Evolutionary conservation across 306 rosid genomes (phyloP), one percentile per base, ranked within the genome.

Genomic region (Prunus mira): DNA sequence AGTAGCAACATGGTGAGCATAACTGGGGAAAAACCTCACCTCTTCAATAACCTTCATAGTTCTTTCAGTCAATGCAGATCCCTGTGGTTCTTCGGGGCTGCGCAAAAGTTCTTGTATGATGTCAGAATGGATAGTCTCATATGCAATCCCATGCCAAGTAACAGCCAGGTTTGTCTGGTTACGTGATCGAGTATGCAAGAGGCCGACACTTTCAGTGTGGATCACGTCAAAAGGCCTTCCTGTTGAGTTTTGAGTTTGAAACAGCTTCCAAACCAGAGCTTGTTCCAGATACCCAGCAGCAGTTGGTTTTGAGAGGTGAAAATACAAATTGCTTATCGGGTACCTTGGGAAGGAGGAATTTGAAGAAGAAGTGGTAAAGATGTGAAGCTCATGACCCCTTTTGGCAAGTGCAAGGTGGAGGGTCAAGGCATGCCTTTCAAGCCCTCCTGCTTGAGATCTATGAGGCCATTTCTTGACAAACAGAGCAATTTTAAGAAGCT

Each of bases 381-480:
- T 81, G 74, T 91, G 93, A 70, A 91, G 89, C 25, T 89, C 87
- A 61, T 91, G 95, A 70, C 93, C 95, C 73, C 93, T 88, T 83
- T 77, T 79, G 19, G 91, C 90, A 49, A 91, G 97, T 32, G 80
- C 91, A n/a, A 88, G 86, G 61, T 91, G 95, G 63, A 88, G 95
- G 18, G 95, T 89, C 50, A 82, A 67, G 62, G 97, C 93, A 45
- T 89, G 97, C 69, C 95, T 86, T 85, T 91, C 95, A 7, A 91
- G 95, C 27, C 95, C 95, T 2, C 95, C 90, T 1, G 90, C 93
- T 4, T 74, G 90, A 76, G 93, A 89, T 78, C 20, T 75, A 0
- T 83, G 87, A 38, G 95, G 93, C 95, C 97, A 91, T 86, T 88
- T 89, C 89, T 84, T 91, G 77, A 91, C 93, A 74, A 89, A 91